These are phyloP conservation scores for Pharnaceum exiguum DNA, from an alignment of 148 eudicot species.

Conservation along the genomic window DNA sequence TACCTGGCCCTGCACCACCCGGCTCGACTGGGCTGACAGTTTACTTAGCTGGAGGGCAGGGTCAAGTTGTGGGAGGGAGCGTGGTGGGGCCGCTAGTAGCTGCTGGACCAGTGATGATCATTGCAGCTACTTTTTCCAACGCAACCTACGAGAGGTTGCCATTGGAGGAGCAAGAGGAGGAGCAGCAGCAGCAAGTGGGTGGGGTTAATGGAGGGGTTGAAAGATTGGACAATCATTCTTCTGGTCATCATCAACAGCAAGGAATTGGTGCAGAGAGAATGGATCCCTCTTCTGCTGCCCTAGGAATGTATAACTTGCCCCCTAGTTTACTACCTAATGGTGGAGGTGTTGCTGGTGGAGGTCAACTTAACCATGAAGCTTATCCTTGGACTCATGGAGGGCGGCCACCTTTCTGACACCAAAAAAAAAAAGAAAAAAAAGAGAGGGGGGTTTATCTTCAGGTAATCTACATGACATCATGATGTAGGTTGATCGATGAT, in stretches of 20 bases:
- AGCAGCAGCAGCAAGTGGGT: conserved; percentile 11
- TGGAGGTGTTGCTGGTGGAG: background rate
- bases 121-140: conserved; percentile 58
- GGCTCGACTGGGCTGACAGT: conserved; percentile 53
- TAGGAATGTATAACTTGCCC: conserved; percentile 15
- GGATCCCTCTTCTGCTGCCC: conserved; percentile 3
- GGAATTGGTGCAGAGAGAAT: background rate
- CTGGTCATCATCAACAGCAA: background rate
- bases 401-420: conserved; percentile 11
- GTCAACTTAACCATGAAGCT: conserved; percentile 14
- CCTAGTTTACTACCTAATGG: conserved; percentile 3
- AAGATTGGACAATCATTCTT: background rate
- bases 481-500: background rate
- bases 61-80: conserved; percentile 54
- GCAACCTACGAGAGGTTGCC: conserved; percentile 64
- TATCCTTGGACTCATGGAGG: conserved; percentile 15
- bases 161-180: conserved; percentile 40
- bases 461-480: background rate
- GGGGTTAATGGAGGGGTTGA: background rate
- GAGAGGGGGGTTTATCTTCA: conserved; percentile 3
- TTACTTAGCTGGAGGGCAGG: conserved; percentile 54
- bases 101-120: conserved; percentile 59
- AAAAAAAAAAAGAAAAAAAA: no score
- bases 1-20: conserved; percentile 49
- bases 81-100: conserved; percentile 54